Conservation (phyloP, 495 filamentous ascomycete genomes). For the Lindgomyces ingoldianus region DNA sequence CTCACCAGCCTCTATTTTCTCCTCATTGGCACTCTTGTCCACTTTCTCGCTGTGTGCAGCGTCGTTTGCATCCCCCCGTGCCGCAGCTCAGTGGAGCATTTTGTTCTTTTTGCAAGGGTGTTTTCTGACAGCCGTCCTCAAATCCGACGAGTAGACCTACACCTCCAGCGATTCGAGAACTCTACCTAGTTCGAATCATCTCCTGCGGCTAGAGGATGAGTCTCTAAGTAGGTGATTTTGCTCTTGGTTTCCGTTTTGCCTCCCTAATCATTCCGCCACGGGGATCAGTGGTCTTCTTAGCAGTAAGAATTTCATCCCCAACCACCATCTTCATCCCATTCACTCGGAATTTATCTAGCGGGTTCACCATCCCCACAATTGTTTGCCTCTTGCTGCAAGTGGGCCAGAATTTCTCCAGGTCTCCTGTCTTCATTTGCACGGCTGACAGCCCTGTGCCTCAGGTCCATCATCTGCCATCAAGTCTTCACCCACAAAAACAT, state of each 20-base stretch:
- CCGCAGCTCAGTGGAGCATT: slow-evolving; percentile 18
- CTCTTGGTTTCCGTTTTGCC: not conserved
- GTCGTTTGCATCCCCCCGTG: not conserved
- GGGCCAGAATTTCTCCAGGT: not conserved
- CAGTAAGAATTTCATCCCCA: slow-evolving; percentile 5
- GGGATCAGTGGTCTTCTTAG: not conserved
- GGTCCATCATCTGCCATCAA: not conserved
- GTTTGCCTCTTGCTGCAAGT: not conserved
- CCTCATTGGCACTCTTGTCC: not conserved
- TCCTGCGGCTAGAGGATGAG: slow-evolving; percentile 4
- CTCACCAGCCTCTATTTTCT: not conserved
- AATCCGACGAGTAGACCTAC: slow-evolving; percentile 16
- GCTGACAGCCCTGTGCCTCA: not conserved
- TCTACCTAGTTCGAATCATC: not conserved
- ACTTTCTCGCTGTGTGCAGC: not conserved
- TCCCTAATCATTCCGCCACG: slow-evolving; percentile 3
- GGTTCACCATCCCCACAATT: not conserved
- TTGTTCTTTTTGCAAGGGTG: slow-evolving; percentile 18
- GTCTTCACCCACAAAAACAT: not conserved
- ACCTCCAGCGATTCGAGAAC: not conserved
- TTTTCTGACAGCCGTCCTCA: slow-evolving; percentile 12
- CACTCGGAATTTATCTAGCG: not conserved
- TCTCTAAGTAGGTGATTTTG: slow-evolving; percentile 7
- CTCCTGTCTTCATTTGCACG: not conserved
- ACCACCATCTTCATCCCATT: not conserved